phyloP scores from a whole-genome alignment of 768 basidiomycete genomes.

The Pisolithus albus region DNA sequence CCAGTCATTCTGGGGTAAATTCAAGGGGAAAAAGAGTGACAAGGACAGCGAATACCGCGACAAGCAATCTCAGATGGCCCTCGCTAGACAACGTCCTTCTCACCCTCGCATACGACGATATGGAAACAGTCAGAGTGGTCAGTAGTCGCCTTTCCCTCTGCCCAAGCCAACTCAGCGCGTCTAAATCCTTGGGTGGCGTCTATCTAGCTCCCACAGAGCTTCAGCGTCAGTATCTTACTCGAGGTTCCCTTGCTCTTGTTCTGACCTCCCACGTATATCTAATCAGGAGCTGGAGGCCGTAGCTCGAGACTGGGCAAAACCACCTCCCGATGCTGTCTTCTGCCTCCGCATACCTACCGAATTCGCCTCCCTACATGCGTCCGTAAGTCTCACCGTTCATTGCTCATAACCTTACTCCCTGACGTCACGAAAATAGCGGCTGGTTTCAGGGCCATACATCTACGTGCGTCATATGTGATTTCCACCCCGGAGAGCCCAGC shows the following conservation, averaged over 20 bases:
- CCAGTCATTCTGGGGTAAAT: conserved; percentile 52
- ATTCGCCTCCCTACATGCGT: conserved; percentile 77
- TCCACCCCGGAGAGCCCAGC: conserved; percentile 3
- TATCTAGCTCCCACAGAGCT: conserved; percentile 60
- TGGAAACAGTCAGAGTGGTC: conserved; percentile 78
- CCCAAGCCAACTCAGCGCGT: not conserved
- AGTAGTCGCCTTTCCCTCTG: conserved; percentile 6
- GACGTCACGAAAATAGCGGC: conserved; percentile 41
- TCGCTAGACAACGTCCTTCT: conserved; percentile 69
- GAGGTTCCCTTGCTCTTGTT: not conserved
- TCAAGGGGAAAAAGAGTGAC: conserved; percentile 55
- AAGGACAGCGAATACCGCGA: conserved; percentile 60
- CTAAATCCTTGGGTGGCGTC: not conserved
- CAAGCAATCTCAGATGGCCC: conserved; percentile 53
- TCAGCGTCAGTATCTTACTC: conserved; percentile 40
- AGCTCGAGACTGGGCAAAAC: conserved; percentile 82
- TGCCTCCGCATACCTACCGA: conserved; percentile 79
- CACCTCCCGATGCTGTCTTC: conserved; percentile 73
- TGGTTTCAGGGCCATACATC: conserved; percentile 78
- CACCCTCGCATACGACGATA: conserved; percentile 76
- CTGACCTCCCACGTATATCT: not conserved
- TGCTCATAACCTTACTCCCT: conserved; percentile 11
- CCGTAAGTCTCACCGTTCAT: conserved; percentile 42
- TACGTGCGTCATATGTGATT: conserved; percentile 47
- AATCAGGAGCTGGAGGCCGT: conserved; percentile 70